Evolutionary conservation across 345 rosid genomes (phyloP), one percentile per base, ranked within the genome.

Genomic region (Euphorbia lathyris): DNA sequence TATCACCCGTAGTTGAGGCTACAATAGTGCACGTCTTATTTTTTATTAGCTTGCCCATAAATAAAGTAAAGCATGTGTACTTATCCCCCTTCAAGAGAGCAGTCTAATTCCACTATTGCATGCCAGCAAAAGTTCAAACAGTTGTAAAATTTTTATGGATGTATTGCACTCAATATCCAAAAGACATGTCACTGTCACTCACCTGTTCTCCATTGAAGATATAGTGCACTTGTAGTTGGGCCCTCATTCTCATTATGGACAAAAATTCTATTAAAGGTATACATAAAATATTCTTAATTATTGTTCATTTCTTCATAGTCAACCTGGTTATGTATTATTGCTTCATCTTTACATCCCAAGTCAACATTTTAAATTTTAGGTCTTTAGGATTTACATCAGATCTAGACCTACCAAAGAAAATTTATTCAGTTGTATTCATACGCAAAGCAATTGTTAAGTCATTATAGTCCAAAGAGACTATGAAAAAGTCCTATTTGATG

Each of bases 341-440:
- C 68, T 61, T 32, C 25, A 42, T 52, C 68, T 70, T 74, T 63
- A 34, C 60, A 23, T 45, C 36, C 45, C 43, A 22, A 20, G 81
- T 76, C 79, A 65, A 69, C 60, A 62, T 47, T 26, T 1, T 36
- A 65, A 62, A 68, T 14, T 57, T 25, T 20, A 45, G 30, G 32
- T n/a, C 17, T 50, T 30, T 66, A 27, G 58, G 58, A 19, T 55
- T 70, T 74, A 64, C 61, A 58, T 43, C 56, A 34, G 17, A 19
- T 48, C 43, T 56, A 67, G 47, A 80, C 84, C 74, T 75, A 73
- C 83, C 67, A 34, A 71, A 16, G 76, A 72, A 74, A 76, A 50
- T 53, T 62, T 47, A 9, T 67, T 61, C 72, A 75, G 71, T 60
- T 72, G 69, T 48, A 52, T 40, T 72, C 16, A 16, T 73, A 34